phyloP scores from a whole-genome alignment of 345 rosid genomes.

The Cochlearia excelsa region DNA sequence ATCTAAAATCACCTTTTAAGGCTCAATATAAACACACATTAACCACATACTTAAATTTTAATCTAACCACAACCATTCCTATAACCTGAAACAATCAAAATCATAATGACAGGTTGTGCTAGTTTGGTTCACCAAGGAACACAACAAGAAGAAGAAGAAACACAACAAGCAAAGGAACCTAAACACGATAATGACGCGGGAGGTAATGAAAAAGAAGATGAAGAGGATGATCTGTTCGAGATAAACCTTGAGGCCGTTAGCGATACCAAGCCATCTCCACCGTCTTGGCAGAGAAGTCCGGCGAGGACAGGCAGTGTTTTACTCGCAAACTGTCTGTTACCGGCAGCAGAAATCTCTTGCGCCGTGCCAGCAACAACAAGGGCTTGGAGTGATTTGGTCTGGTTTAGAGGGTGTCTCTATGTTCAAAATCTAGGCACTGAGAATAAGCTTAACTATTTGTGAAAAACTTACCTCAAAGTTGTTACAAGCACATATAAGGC shows the following conservation, averaged over 20 bases:
- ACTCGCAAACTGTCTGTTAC: constrained; percentile 33
- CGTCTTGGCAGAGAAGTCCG: constrained; percentile 14
- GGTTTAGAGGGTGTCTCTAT: constrained; percentile 1
- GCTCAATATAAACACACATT: background rate
- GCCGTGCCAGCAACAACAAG: constrained; percentile 30
- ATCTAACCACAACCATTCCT: background rate
- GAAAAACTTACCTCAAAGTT: background rate
- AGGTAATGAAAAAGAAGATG: constrained; percentile 6
- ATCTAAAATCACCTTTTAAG: background rate
- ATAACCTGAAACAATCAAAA: constrained; percentile 7
- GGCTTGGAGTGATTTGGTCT: constrained; percentile 21
- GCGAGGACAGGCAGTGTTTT: constrained; percentile 30
- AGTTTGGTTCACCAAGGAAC: background rate
- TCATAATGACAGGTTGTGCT: constrained; percentile 16
- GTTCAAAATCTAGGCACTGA: background rate
- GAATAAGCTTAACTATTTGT: background rate
- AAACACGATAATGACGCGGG: background rate
- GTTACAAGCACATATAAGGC: too few species aligned
- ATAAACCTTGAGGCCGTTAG: constrained; percentile 25
- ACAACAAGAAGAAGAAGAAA: background rate
- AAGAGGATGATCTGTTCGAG: constrained; percentile 34
- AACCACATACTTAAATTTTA: background rate
- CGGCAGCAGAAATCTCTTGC: constrained; percentile 29
- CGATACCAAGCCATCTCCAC: background rate
- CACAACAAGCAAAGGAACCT: background rate